Evolutionary conservation across 306 rosid genomes (phyloP), one percentile per base, ranked within the genome.

Genomic region (Prunus kanzakura): DNA sequence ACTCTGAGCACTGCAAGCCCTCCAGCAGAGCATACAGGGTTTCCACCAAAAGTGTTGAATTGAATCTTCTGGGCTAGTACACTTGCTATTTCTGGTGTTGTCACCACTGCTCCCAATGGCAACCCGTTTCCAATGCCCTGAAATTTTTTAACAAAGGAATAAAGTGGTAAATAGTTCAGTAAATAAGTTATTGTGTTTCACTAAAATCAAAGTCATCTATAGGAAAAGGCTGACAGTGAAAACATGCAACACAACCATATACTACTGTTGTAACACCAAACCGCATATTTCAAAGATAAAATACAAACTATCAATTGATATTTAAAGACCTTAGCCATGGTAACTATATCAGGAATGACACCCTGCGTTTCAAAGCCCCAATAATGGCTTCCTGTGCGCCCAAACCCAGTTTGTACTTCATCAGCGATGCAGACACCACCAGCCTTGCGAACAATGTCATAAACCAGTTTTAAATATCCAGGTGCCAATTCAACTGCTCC

Each of bases 321-420:
- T 20, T 43, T 79, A 41, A 58, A 71, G 55, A 93, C 98, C 98
- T 94, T 94, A 69, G 97, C 98, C 98, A 94, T 94, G 68, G 98
- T 94, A 56, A 91, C 97, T 72, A 94, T 94, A 75, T 94, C 97
- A 74, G 98, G 98, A 83, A 82, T 73, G 81, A 94, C 96, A 52
- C 87, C 96, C 81, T 93, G 98, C 15, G 96, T 94, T 77, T 91
- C 88, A 64, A 94, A 94, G 69, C 97, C 98, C 98, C 98, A 93
- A 46, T 90, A 93, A 72, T 93, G 92, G 86, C 93, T 90, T 81
- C 96, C 98, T 6, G 93, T 93, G 57, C 94, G 98, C 25, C 98
- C 97, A 82, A 93, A 93, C 20, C 96, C 98, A 45, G 97, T 93
- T 82, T 93, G 98, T n/a, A 93, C 98, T 82, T 93, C 98, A 87